Evolutionary conservation across 371 early-diverging fungal species (phyloP), one percentile per base, ranked within the genome.

Genomic region (Mucor sp.): DNA sequence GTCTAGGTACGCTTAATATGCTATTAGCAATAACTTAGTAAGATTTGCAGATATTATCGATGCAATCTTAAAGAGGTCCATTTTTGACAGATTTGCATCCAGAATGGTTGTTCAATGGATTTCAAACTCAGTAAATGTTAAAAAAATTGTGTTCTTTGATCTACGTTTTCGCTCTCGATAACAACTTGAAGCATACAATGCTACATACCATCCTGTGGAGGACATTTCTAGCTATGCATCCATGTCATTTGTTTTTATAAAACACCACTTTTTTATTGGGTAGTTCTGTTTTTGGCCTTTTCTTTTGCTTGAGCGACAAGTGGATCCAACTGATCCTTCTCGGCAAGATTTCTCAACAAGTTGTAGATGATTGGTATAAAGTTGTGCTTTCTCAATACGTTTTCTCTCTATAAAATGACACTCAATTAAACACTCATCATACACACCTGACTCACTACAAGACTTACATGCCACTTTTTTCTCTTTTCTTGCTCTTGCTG

Each of bases 311-410:
- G 77, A 6, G 77, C 77, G 4, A 89, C 78, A 35, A 89, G 72
- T 8, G 75, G 72, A 6, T 74, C 75, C 56, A 94, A 67, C 47
- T 83, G 75, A 23, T 87, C 87, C 41, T 86, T 85, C 48, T 87
- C 81, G 2, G 93, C 92, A 69, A 93, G 76, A 4, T 81, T 82
- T n/a, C 83, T 80, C 44, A 91, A 58, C 33, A 94, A 68, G 48
- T 89, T 83, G 62, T 91, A 89, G 15, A 91, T 87, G 59, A 94
- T 66, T 5, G 94, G 95, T 55, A 94, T 86, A 74, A 92, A 95
- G 67, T 95, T 95, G 64, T 94, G 95, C 53, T 89, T 85, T 41
- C 95, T 80, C 53, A 92, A 68, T 32, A 81, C 76, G 63, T 95
- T 95, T 69, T 95, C 95, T 56, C 87, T 80, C 82, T 85, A 68